Base-by-base conservation (phyloP, 75 land plant genomes). In the Pinus albicaulis region DNA sequence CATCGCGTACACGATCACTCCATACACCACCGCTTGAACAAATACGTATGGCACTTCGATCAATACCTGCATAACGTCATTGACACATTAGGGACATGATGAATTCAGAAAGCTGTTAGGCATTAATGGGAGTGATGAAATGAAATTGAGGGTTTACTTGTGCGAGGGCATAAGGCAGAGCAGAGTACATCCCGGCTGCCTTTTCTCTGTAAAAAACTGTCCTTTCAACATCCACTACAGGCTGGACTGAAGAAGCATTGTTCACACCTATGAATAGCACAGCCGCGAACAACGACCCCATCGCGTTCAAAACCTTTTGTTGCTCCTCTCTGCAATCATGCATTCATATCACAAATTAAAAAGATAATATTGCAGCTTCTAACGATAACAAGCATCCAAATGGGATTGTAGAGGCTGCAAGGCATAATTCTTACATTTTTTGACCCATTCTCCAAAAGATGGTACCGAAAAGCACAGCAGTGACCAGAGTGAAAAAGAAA, bases 371-470 rank as follows among this genome's bases (percentile, higher is more conserved):
- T 59, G 74, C 3, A 5, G 5, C 48, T 41, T 41, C 48, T 5
- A 41, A 41, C 7, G 0, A 5, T 41, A 41, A 5, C 48, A 41
- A 41, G 48, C 48, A 44, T 44, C 48, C 7, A 44, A 8, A 44
- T 44, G 48, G 31, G 31, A n/a, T 7, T 44, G 48, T 7, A 44
- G 8, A 44, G 48, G 48, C 48, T 8, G 48, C 48, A 44, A 44
- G 8, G 48, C 8, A 44, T 44, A 44, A 8, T 7, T 59, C 60
- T 24, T 44, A 94, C 98, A 36, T 84, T n/a, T 88, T 86, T 4
- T 75, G 19, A 48, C 92, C 95, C 72, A 83, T 74, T 11, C 73
- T 55, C 98, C 95, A 92, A 73, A 92, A 94, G 16, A 92, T 85
- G 28, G 84, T 75, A 2, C 98, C 98, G 80, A 92, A 90, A 13